phyloP scores from a whole-genome alignment of 2,329 filamentous ascomycete genomes.

The Stachybotrys elegans region DNA sequence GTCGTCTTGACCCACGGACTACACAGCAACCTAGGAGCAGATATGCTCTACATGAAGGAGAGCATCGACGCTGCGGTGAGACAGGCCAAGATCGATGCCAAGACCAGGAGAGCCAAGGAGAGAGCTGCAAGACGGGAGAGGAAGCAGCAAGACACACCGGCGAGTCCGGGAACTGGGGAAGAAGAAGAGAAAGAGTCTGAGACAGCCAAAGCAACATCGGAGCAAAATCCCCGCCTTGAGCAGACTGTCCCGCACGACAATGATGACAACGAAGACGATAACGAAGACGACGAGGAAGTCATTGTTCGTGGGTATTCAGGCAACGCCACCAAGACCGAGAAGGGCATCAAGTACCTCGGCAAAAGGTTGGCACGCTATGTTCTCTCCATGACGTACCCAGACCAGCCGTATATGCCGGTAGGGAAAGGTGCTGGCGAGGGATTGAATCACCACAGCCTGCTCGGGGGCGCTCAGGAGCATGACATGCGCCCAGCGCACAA shows the following conservation, averaged over 20 bases:
- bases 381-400: constrained; percentile 84
- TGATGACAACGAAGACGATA: constrained; percentile 42
- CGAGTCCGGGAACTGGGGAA: constrained; percentile 7
- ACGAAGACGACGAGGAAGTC: constrained; percentile 75
- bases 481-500: constrained; percentile 49
- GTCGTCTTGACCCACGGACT: constrained; percentile 91
- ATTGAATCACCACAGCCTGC: constrained; percentile 27
- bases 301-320: constrained; percentile 86
- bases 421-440: constrained; percentile 43
- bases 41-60: constrained; percentile 97
- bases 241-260: constrained; percentile 15
- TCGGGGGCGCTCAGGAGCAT: constrained; percentile 35
- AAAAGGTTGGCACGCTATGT: constrained; percentile 92
- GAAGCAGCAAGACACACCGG: background rate
- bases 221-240: constrained; percentile 12
- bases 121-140: constrained; percentile 24
- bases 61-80: constrained; percentile 83
- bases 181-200: no score
- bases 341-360: constrained; percentile 93
- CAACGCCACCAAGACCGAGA: constrained; percentile 87
- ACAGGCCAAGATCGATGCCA: constrained; percentile 67
- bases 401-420: constrained; percentile 78
- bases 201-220: background rate
- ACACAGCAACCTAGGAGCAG: constrained; percentile 90
- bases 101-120: constrained; percentile 51